phyloP scores from a whole-genome alignment of 805 yeast genomes.

The Candida michaelii region DNA sequence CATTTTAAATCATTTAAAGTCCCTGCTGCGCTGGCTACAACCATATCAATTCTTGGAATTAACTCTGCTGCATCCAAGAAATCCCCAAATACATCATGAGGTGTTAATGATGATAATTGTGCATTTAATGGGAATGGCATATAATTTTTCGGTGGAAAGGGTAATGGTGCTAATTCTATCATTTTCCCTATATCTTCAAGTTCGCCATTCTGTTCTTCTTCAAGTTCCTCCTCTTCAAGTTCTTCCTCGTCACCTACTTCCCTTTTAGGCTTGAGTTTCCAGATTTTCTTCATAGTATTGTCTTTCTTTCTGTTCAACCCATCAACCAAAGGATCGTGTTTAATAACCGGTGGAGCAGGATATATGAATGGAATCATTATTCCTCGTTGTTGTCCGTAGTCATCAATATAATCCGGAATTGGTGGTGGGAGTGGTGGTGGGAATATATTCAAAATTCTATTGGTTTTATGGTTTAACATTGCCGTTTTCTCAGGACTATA shows the following conservation, averaged over 20 bases:
- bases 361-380: conserved; percentile 45
- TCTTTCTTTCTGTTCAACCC: conserved; percentile 1
- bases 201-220: not conserved
- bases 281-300: not conserved
- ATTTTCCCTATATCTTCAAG: conserved; percentile 4
- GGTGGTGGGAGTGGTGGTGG: conserved; percentile 45
- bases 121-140: conserved; percentile 46
- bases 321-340: conserved; percentile 23
- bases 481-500: conserved; percentile 9
- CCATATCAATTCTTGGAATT: conserved; percentile 44
- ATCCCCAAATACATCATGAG: conserved; percentile 34
- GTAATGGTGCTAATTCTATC: conserved; percentile 38
- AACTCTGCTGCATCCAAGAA: conserved; percentile 36
- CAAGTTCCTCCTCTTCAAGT: not conserved
- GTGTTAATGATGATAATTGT: conserved; percentile 33
- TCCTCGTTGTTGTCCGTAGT: conserved; percentile 19
- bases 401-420: conserved; percentile 9
- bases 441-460: conserved; percentile 22
- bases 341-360: conserved; percentile 41
- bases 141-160: conserved; percentile 45
- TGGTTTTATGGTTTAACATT: conserved; percentile 13
- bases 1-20: conserved; percentile 35
- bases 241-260: conserved; percentile 1
- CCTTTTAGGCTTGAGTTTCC: conserved; percentile 7
- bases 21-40: conserved; percentile 47